A percentile compares a stretch with the other conserved stretches of the same genome.
Conservation (phyloP, 495 filamentous ascomycete species). For the Penicillium coffeae region DNA sequence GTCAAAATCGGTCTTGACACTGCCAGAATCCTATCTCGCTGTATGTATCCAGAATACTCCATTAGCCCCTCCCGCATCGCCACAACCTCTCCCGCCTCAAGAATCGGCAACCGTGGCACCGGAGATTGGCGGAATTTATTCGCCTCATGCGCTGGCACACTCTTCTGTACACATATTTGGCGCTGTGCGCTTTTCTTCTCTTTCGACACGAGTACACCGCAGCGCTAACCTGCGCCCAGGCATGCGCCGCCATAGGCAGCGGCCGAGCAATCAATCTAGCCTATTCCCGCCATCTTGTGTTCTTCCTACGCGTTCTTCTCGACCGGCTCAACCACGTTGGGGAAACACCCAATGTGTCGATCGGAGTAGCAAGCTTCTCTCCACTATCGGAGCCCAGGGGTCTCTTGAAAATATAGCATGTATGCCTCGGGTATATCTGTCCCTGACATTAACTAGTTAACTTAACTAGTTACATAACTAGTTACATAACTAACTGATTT, state of each 20-base stretch:
- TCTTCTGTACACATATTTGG: conserved; percentile 84
- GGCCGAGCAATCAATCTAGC: conserved; percentile 67
- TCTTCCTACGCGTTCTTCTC: conserved; percentile 67
- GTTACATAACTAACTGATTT: too few relatives aligned
- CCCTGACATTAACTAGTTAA: too few relatives aligned
- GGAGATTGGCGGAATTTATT: conserved; percentile 49
- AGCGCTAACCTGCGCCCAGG: conserved; percentile 69
- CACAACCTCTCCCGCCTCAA: too few relatives aligned
- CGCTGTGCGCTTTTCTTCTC: conserved; percentile 80
- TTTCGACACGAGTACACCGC: conserved; percentile 67
- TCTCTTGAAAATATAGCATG: too few relatives aligned
- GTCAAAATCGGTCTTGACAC: conserved; percentile 72
- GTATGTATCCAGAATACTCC: too few relatives aligned
- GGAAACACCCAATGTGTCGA: too few relatives aligned
- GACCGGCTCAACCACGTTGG: too few relatives aligned
- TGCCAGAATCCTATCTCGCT: conserved; percentile 65
- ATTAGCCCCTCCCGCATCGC: too few relatives aligned
- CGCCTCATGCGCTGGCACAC: conserved; percentile 54
- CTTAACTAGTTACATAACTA: too few relatives aligned
- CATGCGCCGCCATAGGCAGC: conserved; percentile 64
- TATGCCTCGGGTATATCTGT: too few relatives aligned
- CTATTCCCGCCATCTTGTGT: conserved; percentile 77
- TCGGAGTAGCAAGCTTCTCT: too few relatives aligned
- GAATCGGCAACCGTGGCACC: conserved; percentile 19
- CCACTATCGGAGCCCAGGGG: too few relatives aligned